Percentiles rank a stretch among this genome's conserved stretches.
Evolutionary conservation across 768 basidiomycete species (phyloP).

Genomic region (Hysterangium stoloniferum): DNA sequence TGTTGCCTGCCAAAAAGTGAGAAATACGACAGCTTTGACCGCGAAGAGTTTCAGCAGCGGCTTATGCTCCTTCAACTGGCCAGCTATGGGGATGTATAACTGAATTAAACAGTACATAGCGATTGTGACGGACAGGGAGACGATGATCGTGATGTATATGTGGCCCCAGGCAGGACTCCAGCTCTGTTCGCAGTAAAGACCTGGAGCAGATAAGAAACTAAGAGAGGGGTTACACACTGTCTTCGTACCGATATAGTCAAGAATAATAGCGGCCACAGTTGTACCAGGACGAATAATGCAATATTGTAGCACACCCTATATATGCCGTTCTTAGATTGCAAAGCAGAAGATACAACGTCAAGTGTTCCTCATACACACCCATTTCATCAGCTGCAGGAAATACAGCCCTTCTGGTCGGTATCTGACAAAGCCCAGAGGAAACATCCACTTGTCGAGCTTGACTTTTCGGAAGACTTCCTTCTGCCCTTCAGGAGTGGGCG

Average conservation of each 20-base stretch:
- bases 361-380: constrained; percentile 23
- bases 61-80: constrained; percentile 45
- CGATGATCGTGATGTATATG: constrained; percentile 51
- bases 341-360: not conserved
- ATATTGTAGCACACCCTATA: constrained; percentile 55
- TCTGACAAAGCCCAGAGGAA: constrained; percentile 55
- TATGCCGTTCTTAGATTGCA: not conserved
- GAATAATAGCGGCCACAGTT: constrained; percentile 52
- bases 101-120: constrained; percentile 78
- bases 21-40: constrained; percentile 68
- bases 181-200: constrained; percentile 62
- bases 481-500: constrained; percentile 53
- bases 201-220: not conserved
- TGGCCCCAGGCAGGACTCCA: constrained; percentile 66
- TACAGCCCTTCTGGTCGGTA: constrained; percentile 45
- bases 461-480: constrained; percentile 46
- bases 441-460: constrained; percentile 53
- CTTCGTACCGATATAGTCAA: constrained; percentile 43
- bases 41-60: constrained; percentile 65
- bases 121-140: constrained; percentile 64
- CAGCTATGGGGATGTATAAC: constrained; percentile 51
- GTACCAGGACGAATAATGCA: constrained; percentile 57
- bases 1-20: constrained; percentile 73
- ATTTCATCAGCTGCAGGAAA: constrained; percentile 69
- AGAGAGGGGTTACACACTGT: not conserved